Percentiles rank a stretch among this genome's conserved stretches.
Conservation (phyloP, 345 rosid genomes). For the Aquilaria yunnanensis region DNA sequence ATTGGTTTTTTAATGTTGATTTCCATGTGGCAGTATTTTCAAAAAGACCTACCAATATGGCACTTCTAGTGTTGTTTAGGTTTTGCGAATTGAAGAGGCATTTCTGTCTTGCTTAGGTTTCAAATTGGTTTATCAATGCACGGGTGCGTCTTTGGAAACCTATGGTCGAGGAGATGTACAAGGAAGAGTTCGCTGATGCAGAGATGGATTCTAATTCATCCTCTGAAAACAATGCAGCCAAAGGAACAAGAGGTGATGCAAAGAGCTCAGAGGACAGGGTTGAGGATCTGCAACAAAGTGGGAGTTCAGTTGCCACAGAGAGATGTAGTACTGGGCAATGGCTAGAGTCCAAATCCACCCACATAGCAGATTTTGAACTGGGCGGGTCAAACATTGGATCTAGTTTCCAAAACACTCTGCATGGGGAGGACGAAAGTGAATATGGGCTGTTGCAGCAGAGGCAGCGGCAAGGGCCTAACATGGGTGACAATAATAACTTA, state of each 20-base stretch:
- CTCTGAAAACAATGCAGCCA: constrained; percentile 44
- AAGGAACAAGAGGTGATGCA: constrained; percentile 25
- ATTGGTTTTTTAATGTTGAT: no score
- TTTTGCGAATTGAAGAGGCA: neutral
- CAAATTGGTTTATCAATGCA: constrained; percentile 98
- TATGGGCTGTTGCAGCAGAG: constrained; percentile 30
- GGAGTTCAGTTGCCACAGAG: constrained; percentile 36
- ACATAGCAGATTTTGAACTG: constrained; percentile 24
- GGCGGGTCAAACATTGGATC: constrained; percentile 25
- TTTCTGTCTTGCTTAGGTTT: constrained; percentile 44
- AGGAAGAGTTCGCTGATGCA: constrained; percentile 77
- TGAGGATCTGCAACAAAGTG: constrained; percentile 53
- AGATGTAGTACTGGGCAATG: constrained; percentile 36
- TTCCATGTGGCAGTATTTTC: no score
- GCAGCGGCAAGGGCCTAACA: constrained; percentile 30
- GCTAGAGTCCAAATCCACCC: constrained; percentile 34
- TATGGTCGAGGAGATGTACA: constrained; percentile 99
- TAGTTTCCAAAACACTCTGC: constrained; percentile 24
- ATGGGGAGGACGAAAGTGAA: constrained; percentile 25
- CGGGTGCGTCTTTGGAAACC: constrained; percentile 99
- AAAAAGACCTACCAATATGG: no score
- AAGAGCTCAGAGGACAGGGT: constrained; percentile 32
- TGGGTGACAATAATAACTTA: constrained; percentile 34
- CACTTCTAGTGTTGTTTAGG: no score
- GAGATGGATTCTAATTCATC: constrained; percentile 72